Conservation (phyloP, 2,329 filamentous ascomycete species). For the Aspergillus sp. region DNA sequence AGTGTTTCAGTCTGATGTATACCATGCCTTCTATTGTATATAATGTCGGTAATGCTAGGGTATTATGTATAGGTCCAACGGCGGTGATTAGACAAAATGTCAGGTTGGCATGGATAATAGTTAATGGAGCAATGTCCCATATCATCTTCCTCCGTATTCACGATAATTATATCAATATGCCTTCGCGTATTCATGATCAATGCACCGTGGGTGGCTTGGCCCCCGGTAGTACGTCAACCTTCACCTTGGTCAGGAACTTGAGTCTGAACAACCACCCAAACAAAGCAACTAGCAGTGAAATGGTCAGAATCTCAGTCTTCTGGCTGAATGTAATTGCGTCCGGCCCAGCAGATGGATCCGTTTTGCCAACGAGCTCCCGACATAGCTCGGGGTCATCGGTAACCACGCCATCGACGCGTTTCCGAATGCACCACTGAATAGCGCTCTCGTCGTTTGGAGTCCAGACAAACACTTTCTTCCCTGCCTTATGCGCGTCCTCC, state of each 20-base stretch:
- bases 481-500: slow-evolving; percentile 48
- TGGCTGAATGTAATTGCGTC: background rate
- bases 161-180: background rate
- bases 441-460: slow-evolving; percentile 72
- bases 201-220: background rate
- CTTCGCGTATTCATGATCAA: background rate
- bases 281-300: background rate
- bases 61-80: background rate
- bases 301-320: background rate
- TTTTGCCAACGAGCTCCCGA: background rate
- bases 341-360: no score
- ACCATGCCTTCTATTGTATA: background rate
- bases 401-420: slow-evolving; percentile 68
- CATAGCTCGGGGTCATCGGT: slow-evolving; percentile 66
- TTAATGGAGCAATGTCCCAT: background rate
- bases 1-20: background rate
- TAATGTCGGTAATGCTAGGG: background rate
- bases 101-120: background rate
- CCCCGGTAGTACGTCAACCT: background rate
- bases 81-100: background rate
- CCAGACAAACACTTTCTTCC: slow-evolving; percentile 67
- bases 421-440: slow-evolving; percentile 74
- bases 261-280: background rate
- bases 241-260: background rate
- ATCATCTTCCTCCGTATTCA: no score